phyloP scores from a whole-genome alignment of 352 stramenopile species.

The Saprolegnia parasitica region DNA sequence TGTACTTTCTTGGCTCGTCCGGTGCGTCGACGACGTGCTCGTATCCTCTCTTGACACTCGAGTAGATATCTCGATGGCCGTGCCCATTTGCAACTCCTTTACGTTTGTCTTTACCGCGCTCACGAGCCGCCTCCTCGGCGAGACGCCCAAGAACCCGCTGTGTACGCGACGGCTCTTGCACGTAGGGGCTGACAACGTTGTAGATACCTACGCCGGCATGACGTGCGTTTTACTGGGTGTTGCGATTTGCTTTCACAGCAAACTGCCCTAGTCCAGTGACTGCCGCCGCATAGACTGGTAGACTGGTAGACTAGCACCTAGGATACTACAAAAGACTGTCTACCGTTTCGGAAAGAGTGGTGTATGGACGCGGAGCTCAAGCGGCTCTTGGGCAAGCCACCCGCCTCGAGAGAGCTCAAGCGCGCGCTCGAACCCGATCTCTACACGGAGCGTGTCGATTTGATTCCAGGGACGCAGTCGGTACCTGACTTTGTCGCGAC shows the following conservation, averaged over 20 bases:
- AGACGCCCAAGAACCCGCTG: constrained; percentile 55
- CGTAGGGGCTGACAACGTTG: not conserved
- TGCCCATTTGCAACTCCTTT: constrained; percentile 83
- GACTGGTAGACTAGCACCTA: no score
- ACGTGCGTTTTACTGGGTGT: constrained; percentile 56
- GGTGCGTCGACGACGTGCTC: constrained; percentile 34
- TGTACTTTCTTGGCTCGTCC: constrained; percentile 67
- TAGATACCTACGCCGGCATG: constrained; percentile 63
- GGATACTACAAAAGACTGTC: not conserved
- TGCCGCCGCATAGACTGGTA: no score
- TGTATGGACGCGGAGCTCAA: not conserved
- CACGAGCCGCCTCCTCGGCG: constrained; percentile 66
- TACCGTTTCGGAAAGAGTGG: not conserved
- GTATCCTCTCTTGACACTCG: not conserved
- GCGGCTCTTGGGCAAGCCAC: constrained; percentile 2
- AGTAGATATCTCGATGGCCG: constrained; percentile 75
- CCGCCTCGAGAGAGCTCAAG: not conserved
- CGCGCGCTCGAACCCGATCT: not conserved
- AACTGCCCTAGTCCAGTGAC: constrained; percentile 23
- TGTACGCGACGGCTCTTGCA: constrained; percentile 41
- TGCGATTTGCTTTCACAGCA: constrained; percentile 64
- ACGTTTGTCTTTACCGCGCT: constrained; percentile 86
- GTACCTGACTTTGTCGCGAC: not conserved
- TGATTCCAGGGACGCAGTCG: not conserved
- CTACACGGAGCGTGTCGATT: not conserved